Conservation (phyloP, 2,329 filamentous ascomycete species). For the Alternaria angustiovoidea region DNA sequence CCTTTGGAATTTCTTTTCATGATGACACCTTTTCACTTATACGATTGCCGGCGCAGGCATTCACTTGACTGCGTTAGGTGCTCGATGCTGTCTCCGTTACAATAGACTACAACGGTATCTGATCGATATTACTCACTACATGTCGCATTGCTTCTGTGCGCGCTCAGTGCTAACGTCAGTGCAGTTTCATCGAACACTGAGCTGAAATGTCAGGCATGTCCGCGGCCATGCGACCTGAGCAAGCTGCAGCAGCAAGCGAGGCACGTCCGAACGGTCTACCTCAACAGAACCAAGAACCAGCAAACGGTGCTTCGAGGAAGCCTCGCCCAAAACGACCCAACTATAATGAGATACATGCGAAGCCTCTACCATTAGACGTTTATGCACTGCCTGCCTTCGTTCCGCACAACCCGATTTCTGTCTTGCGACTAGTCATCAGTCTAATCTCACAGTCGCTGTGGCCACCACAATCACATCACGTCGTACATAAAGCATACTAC, state of each 20-base stretch:
- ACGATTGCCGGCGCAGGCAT: conserved; percentile 35
- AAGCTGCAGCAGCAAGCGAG: conserved; percentile 14
- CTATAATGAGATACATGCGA: conserved; percentile 78
- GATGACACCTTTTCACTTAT: conserved; percentile 42
- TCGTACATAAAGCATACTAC: conserved; percentile 77
- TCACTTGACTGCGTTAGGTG: conserved; percentile 42
- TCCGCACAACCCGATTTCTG: conserved; percentile 88
- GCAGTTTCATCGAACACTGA: conserved; percentile 21
- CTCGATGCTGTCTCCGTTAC: conserved; percentile 45
- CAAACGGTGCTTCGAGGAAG: conserved; percentile 32
- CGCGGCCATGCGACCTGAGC: conserved; percentile 16
- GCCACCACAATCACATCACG: conserved; percentile 70
- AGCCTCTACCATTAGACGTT: conserved; percentile 80
- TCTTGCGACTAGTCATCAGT: conserved; percentile 79
- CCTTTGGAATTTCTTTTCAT: conserved; percentile 15
- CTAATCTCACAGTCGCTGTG: conserved; percentile 77
- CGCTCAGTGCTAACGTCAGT: conserved; percentile 16
- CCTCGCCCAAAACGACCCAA: conserved; percentile 58
- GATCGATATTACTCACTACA: conserved; percentile 24
- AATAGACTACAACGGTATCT: conserved; percentile 54
- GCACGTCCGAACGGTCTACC: conserved; percentile 14
- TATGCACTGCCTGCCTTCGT: conserved; percentile 88
- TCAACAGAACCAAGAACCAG: conserved; percentile 18
- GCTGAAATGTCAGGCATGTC: conserved; percentile 22
- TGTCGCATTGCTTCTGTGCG: background rate